phyloP scores from a whole-genome alignment of 2,329 filamentous ascomycete species.

The Parafenestella ontariensis region DNA sequence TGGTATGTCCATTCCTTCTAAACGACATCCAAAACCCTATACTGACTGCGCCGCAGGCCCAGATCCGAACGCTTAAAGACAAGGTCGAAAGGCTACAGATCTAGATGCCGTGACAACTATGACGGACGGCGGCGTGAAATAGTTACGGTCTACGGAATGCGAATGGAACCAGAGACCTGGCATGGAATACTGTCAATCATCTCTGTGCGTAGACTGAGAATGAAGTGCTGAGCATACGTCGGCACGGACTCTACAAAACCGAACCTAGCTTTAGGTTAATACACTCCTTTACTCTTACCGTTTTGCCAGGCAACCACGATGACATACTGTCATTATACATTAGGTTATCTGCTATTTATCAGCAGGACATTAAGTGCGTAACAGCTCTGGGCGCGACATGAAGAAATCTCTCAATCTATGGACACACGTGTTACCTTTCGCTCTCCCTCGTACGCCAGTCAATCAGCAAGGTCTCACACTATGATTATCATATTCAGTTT shows the following conservation, averaged over 20 bases:
- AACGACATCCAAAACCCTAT: background rate
- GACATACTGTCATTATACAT: too few species aligned
- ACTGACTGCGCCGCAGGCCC: conserved; percentile 41
- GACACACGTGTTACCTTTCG: conserved; percentile 62
- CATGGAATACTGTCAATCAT: conserved; percentile 23
- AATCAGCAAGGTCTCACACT: conserved; percentile 61
- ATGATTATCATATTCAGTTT: conserved; percentile 62
- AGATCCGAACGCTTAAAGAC: conserved; percentile 84
- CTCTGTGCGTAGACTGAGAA: conserved; percentile 34
- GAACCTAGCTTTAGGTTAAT: too few species aligned
- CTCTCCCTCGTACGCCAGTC: conserved; percentile 58
- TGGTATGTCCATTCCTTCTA: background rate
- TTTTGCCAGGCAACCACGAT: too few species aligned
- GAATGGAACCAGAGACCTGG: conserved; percentile 17
- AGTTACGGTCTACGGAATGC: conserved; percentile 21
- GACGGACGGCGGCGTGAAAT: background rate
- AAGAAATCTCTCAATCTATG: conserved; percentile 62
- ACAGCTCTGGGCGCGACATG: conserved; percentile 60
- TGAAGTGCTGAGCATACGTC: conserved; percentile 28
- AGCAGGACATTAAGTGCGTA: conserved; percentile 62
- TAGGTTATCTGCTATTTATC: too few species aligned
- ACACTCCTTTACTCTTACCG: too few species aligned
- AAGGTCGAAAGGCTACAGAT: conserved; percentile 97
- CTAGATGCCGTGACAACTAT: conserved; percentile 51
- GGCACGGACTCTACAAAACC: conserved; percentile 31